phyloP scores from a whole-genome alignment of 805 yeast species.

The Barnettozyma californica region DNA sequence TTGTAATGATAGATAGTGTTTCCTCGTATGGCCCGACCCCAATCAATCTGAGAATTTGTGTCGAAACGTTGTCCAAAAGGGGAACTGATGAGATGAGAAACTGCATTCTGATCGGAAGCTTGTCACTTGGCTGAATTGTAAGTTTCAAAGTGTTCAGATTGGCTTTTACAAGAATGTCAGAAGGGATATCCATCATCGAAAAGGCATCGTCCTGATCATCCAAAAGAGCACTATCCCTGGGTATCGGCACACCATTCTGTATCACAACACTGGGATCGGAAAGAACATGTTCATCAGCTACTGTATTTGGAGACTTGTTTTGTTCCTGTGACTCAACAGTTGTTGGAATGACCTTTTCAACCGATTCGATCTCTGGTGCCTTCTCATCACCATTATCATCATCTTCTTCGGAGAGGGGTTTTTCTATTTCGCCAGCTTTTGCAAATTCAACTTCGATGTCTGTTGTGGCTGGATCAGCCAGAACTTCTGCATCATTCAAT shows the following conservation, averaged over 20 bases:
- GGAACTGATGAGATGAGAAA: slow-evolving; percentile 65
- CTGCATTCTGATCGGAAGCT: slow-evolving; percentile 49
- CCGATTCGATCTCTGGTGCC: background rate
- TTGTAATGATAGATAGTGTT: slow-evolving; percentile 63
- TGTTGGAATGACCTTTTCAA: background rate
- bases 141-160: slow-evolving; percentile 60
- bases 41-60: slow-evolving; percentile 70
- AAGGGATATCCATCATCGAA: slow-evolving; percentile 8
- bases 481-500: background rate
- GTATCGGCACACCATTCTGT: slow-evolving; percentile 19
- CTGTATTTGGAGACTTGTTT: background rate
- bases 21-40: slow-evolving; percentile 74
- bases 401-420: background rate
- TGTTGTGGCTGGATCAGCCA: background rate
- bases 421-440: background rate
- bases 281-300: background rate
- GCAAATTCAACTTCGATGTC: background rate
- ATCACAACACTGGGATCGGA: slow-evolving; percentile 2
- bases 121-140: slow-evolving; percentile 49
- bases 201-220: background rate
- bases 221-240: slow-evolving; percentile 20
- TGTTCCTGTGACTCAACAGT: background rate
- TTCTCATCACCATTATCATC: background rate
- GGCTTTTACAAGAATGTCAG: slow-evolving; percentile 30
- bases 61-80: slow-evolving; percentile 72